These are phyloP conservation scores for Pythium dissotocum DNA, from an alignment of 352 stramenopile genomes.

Conservation along the genomic window DNA sequence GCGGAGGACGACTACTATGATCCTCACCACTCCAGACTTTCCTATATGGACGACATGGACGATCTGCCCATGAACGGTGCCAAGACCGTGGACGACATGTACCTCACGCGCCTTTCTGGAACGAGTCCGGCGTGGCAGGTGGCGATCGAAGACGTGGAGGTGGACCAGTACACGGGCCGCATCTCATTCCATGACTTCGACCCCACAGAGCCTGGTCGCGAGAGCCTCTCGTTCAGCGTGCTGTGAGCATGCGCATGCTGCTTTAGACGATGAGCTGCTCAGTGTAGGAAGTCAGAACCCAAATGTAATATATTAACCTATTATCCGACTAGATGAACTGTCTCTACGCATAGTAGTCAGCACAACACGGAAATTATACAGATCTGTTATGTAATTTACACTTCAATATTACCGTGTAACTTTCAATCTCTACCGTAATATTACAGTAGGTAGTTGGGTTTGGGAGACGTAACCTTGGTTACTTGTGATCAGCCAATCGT, in stretches of 20 bases:
- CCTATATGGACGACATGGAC: constrained; percentile 16
- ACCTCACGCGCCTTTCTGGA: constrained; percentile 7
- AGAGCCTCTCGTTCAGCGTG: constrained; percentile 13
- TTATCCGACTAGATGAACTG: not conserved
- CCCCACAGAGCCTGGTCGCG: constrained; percentile 1
- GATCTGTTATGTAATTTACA: not conserved
- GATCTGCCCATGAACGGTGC: constrained; percentile 12
- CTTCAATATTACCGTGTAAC: not conserved
- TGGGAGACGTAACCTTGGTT: not conserved
- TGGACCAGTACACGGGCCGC: constrained; percentile 12
- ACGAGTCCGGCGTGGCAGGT: constrained; percentile 4
- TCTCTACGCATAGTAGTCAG: not conserved
- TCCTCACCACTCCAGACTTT: not conserved
- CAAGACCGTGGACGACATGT: constrained; percentile 14
- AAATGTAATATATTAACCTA: constrained; percentile 20
- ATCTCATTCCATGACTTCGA: constrained; percentile 13
- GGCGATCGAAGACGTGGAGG: constrained; percentile 11
- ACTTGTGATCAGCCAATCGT: constrained; percentile 13
- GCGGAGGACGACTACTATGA: constrained; percentile 19
- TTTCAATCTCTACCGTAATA: too few relatives aligned
- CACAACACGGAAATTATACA: not conserved
- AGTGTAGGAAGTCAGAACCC: not conserved
- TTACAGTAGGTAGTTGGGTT: too few relatives aligned
- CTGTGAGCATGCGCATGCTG: not conserved
- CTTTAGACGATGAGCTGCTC: constrained; percentile 3